Conservation (phyloP, 176 grass and related monocot species). For the Dactylis glomerata region DNA sequence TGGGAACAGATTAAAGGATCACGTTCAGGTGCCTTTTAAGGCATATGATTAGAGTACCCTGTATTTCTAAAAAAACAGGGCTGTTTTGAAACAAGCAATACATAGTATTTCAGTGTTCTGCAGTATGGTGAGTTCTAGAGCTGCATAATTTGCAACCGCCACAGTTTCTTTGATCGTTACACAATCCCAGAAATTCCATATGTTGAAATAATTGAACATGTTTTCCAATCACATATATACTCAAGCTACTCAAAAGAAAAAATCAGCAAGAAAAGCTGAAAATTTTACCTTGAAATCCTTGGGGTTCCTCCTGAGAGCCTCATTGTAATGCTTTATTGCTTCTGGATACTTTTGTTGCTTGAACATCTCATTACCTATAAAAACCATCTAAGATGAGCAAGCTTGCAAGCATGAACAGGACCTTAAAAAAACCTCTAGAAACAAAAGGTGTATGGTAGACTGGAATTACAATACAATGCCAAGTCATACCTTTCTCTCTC, state of each 20-base stretch:
- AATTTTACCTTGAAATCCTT: constrained; percentile 81
- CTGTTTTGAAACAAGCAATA: neutral
- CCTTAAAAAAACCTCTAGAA: neutral
- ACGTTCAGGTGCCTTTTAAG: neutral
- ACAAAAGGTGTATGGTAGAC: neutral
- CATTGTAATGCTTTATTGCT: constrained; percentile 89
- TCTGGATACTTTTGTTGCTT: constrained; percentile 97
- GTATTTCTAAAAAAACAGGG: neutral
- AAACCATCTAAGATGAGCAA: neutral
- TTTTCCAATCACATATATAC: neutral
- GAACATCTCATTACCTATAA: constrained; percentile 85
- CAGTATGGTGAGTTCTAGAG: neutral
- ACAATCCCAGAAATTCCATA: neutral
- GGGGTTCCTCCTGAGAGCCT: constrained; percentile 90
- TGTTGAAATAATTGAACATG: neutral
- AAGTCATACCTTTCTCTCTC: constrained; percentile 88
- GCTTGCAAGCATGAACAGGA: neutral
- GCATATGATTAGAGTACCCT: neutral
- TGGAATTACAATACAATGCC: neutral
- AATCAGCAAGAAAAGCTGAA: neutral
- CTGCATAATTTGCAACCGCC: neutral
- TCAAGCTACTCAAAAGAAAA: neutral
- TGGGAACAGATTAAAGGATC: neutral
- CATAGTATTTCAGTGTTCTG: neutral
- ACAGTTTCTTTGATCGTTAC: neutral